Evolutionary conservation across 2,329 filamentous ascomycete species (phyloP), one percentile per base, ranked within the genome.

Genomic region (Hymenoscyphus repandus): DNA sequence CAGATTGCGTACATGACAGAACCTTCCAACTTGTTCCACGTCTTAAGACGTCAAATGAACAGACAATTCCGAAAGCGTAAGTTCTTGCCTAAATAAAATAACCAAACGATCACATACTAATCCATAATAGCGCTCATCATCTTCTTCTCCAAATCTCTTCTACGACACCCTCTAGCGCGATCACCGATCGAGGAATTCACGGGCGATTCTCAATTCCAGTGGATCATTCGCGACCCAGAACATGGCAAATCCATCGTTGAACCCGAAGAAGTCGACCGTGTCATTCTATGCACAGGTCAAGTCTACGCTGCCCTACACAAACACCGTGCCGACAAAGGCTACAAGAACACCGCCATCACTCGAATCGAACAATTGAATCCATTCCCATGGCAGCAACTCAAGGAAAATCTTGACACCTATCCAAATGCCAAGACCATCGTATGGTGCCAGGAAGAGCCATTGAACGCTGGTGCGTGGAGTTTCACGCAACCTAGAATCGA

Each of bases 11-110:
- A 93, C 78, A 91, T 95, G 83, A 99, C 93, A n/a, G 88, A 86
- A 42, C 93, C 93, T 27, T 81, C 92, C 59, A 99, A 99, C 73
- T 72, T 95, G 69, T 99, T 99, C 85, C 93, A 99, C 73, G 85
- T 93, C 61, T 81, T 99, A 58, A 88, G 93, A 69, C 84, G 93
- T 72, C 93, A 99, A 76, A 96, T 99, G 85, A 91, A 97, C 79
- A 84, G 93, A 66, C 92, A 99, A 69, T 99, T 99, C 87, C 85
- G 93, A 74, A 99, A 99, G 79, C 93, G 89, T 93, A 79, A 83
- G 88, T 78, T 38, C 31, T 9, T 6, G 41, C 30, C 37, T 13
- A 17, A 10, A 38, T 18, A 2, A n/a, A n/a, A n/a, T 49, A 32
- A 10, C 12, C 7, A 11, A 3, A 12, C 34, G 13, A 6, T 52